Evolutionary conservation across 1,284 basidiomycete species (phyloP).

Genomic region (Rhizoctonia solani): DNA sequence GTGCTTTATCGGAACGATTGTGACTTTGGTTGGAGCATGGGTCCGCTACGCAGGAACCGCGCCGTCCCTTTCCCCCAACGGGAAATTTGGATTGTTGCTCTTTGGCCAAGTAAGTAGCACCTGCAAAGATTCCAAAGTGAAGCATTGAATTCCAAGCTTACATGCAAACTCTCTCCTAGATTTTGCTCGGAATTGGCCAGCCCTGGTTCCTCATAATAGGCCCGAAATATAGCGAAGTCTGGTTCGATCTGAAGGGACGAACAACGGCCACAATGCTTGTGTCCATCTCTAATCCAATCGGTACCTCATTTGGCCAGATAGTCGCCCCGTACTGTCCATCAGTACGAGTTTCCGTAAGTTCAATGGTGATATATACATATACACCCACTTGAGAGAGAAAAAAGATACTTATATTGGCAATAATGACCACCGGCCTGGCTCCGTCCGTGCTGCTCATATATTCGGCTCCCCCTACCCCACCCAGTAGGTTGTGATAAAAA

Average conservation of each 20-base stretch:
- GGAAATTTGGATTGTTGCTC: conserved; percentile 64
- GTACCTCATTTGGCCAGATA: conserved; percentile 65
- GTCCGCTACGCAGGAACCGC: conserved; percentile 70
- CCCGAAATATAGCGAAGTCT: conserved; percentile 72
- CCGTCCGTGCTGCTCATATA: conserved; percentile 62
- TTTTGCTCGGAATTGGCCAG: conserved; percentile 59
- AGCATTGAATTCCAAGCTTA: background rate
- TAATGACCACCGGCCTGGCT: conserved; percentile 61
- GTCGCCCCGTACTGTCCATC: conserved; percentile 64
- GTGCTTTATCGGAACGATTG: conserved; percentile 59
- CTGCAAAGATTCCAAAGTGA: no score
- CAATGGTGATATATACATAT: background rate
- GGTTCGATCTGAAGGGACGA: conserved; percentile 73
- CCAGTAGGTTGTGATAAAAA: conserved; percentile 59
- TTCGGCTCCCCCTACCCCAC: conserved; percentile 67
- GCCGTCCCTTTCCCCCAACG: conserved; percentile 51
- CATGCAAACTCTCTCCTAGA: conserved; percentile 45
- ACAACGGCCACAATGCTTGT: conserved; percentile 80
- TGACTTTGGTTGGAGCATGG: conserved; percentile 71
- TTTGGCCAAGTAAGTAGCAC: conserved; percentile 61
- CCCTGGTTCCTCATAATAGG: conserved; percentile 70
- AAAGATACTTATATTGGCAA: conserved; percentile 69
- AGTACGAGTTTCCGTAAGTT: conserved; percentile 60
- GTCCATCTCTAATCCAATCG: conserved; percentile 65
- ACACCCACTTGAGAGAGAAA: background rate